Evolutionary conservation across 2,329 filamentous ascomycete genomes (phyloP), one percentile per base, ranked within the genome.

Genomic region (Daldinia eschscholtzii): DNA sequence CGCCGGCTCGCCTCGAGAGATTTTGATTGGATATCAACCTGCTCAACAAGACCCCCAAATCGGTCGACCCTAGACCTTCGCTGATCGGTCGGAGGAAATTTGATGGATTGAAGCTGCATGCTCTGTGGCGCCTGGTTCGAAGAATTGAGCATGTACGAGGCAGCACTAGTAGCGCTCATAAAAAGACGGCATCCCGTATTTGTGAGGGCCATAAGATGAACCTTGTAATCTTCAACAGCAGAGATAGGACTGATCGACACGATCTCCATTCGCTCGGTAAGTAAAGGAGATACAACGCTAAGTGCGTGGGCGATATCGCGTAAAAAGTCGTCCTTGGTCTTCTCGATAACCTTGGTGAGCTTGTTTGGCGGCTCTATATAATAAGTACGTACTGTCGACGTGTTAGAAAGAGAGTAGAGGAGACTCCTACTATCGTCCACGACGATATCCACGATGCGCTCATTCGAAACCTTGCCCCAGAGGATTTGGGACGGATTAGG

Each of bases 81-180:
- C 77, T 80, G 62, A 72, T 80, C 82, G 42, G 83, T 80, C 0
- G 96, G 96, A 1, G 97, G 96, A 66, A 97, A 97, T 77, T 96
- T 97, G 80, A 99, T 93, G 76, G 97, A 96, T 74, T 97, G 92
- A n/a, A 98, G 90, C 80, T 98, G 94, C 93, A 99, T 98, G 80
- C 93, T 98, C 74, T 93, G 94, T 0, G 96, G 94, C 0, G 92
- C 90, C 65, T 85, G 79, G 65, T 86, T 90, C 6, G 88, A 86
- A 20, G 87, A 85, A 13, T 86, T 86, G 33, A 88, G 84, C 78
- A 85, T 87, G 81, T 91, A 90, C 0, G 85, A 92, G 1, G 89
- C 88, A 18, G 93, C 91, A 71, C 91, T 92, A 0, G 94, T 97
- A 4, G 95, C 93, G 77, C 94, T 98, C 61, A 99, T 86, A 79